phyloP scores from a whole-genome alignment of 2,329 filamentous ascomycete genomes.

The Whalleya microplaca region DNA sequence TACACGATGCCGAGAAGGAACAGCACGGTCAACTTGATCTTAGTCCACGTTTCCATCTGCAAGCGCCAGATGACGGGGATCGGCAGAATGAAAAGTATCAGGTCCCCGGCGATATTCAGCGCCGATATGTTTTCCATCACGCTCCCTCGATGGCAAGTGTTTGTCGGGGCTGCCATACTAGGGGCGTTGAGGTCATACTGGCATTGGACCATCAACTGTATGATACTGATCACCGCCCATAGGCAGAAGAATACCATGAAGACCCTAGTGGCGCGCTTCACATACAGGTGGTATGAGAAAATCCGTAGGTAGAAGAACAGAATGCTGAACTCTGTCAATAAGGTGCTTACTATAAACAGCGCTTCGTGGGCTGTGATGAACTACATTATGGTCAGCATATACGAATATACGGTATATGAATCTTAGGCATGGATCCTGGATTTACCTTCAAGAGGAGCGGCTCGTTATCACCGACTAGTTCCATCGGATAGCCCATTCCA shows the following conservation, averaged over 20 bases:
- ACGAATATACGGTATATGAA: not conserved
- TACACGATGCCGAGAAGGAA: conserved; percentile 6
- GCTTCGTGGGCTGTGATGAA: not conserved
- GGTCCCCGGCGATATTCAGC: conserved; percentile 5
- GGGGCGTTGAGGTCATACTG: not conserved
- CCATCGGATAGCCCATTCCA: conserved; percentile 7
- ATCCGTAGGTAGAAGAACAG: conserved; percentile 10
- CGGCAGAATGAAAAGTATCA: conserved; percentile 4
- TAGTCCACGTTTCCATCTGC: not conserved
- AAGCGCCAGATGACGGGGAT: conserved; percentile 4
- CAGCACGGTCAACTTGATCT: conserved; percentile 3
- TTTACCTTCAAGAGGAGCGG: not conserved
- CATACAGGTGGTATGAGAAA: not conserved
- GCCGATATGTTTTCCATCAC: conserved; percentile 1
- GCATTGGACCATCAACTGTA: conserved; percentile 2
- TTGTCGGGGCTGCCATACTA: too few relatives aligned
- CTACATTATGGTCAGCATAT: not conserved
- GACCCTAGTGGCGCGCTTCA: not conserved
- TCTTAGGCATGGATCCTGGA: too few relatives aligned
- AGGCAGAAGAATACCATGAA: conserved; percentile 2
- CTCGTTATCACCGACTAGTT: not conserved
- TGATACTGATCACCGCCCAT: conserved; percentile 1
- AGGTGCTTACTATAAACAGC: not conserved
- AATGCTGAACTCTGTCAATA: conserved; percentile 5
- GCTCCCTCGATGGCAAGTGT: not conserved